These are phyloP conservation scores for Macrophomina tecta DNA, from an alignment of 2,329 filamentous ascomycete species.

Conservation along the genomic window DNA sequence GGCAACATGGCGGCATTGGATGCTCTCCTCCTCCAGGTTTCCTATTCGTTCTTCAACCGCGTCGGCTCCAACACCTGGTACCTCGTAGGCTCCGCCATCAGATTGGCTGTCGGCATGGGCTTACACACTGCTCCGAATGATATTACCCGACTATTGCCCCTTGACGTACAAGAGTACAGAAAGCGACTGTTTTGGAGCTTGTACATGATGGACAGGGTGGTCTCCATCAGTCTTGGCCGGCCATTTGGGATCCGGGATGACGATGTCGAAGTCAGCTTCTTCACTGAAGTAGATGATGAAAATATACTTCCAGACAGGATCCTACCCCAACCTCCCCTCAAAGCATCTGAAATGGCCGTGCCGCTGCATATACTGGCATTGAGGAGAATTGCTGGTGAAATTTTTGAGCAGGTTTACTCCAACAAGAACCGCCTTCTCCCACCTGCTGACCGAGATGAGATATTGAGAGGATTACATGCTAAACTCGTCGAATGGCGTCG, in stretches of 20 bases:
- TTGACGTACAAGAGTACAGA: conserved; percentile 44
- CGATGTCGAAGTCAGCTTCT: conserved; percentile 53
- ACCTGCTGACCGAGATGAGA: conserved; percentile 32
- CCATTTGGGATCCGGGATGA: conserved; percentile 56
- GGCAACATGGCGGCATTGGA: conserved; percentile 43
- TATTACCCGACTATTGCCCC: neutral
- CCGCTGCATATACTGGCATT: conserved; percentile 52
- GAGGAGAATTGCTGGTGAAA: conserved; percentile 50
- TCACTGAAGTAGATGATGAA: conserved; percentile 47
- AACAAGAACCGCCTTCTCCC: conserved; percentile 29
- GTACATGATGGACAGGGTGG: conserved; percentile 59
- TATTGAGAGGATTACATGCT: conserved; percentile 46
- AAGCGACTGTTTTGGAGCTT: conserved; percentile 56
- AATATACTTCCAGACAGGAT: conserved; percentile 20
- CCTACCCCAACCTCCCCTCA: conserved; percentile 31
- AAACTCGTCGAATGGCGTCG: conserved; percentile 54
- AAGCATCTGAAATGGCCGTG: conserved; percentile 40
- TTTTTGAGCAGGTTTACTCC: conserved; percentile 48
- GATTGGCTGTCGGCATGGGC: conserved; percentile 53
- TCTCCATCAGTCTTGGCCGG: conserved; percentile 52
- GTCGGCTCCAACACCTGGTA: conserved; percentile 57
- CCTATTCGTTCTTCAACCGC: conserved; percentile 57
- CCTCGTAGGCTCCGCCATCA: conserved; percentile 52
- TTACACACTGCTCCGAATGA: conserved; percentile 44
- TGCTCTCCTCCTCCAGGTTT: conserved; percentile 54